Conservation (phyloP, 139 green algal genomes). For the Closterium sp. region DNA sequence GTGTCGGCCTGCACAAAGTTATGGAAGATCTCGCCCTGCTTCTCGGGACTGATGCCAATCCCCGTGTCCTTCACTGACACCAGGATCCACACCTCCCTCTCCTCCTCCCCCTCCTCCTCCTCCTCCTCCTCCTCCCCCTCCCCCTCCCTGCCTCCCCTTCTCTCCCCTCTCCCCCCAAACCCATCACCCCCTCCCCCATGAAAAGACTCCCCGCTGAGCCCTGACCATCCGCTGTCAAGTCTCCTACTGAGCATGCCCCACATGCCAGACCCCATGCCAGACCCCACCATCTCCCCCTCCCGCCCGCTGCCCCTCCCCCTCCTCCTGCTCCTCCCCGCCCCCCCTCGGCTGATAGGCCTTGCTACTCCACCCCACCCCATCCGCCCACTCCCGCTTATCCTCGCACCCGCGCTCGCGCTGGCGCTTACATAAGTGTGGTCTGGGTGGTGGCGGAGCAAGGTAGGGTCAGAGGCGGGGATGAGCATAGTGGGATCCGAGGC, state of each 20-base stretch:
- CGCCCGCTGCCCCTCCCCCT: background rate
- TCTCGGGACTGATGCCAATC: background rate
- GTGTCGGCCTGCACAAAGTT: background rate
- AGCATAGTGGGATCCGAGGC: background rate
- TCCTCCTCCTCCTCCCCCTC: background rate
- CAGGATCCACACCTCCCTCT: background rate
- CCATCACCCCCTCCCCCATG: background rate
- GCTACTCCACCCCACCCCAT: background rate
- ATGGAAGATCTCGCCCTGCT: background rate
- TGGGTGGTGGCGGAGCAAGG: background rate
- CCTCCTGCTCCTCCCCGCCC: background rate
- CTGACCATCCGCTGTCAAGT: no score
- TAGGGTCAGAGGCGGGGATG: background rate
- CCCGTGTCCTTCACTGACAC: background rate
- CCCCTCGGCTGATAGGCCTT: background rate
- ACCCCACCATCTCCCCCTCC: no score
- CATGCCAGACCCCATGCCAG: no score
- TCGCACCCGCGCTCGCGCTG: background rate
- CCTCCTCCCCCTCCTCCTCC: background rate
- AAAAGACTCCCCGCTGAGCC: background rate
- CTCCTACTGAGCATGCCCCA: no score
- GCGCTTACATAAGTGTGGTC: background rate
- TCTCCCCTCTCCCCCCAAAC: background rate
- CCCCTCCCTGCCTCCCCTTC: background rate
- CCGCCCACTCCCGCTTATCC: background rate